These are phyloP conservation scores for Lasiosphaeria miniovina DNA, from an alignment of 495 filamentous ascomycete species.

Conservation along the genomic window DNA sequence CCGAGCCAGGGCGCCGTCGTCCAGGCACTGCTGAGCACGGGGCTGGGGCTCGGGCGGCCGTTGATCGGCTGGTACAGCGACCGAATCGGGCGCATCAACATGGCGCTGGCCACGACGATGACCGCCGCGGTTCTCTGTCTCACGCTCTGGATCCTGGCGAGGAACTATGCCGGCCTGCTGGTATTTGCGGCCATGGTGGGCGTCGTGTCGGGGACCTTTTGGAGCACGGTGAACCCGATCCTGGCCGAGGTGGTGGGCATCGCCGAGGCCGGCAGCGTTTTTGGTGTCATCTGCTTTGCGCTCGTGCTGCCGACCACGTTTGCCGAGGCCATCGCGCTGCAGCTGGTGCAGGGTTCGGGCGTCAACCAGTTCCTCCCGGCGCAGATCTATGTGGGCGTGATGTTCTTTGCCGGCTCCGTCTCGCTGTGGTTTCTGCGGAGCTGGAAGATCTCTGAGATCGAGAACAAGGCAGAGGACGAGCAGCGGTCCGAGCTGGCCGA, in stretches of 20 bases:
- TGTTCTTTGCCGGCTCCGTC: constrained; percentile 13
- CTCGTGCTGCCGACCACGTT: constrained; percentile 21
- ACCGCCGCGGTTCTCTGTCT: constrained; percentile 40
- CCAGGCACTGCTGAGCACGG: constrained; percentile 64
- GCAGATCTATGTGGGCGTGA: constrained; percentile 17
- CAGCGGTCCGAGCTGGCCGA: not conserved
- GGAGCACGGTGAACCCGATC: constrained; percentile 69
- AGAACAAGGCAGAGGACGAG: constrained; percentile 7
- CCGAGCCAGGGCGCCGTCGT: constrained; percentile 62
- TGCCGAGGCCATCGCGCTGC: constrained; percentile 17
- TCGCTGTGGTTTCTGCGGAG: constrained; percentile 12
- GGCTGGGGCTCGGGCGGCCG: constrained; percentile 61
- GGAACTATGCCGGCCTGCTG: constrained; percentile 60
- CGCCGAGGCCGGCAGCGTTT: constrained; percentile 20
- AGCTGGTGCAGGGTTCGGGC: constrained; percentile 15
- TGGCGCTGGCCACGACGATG: constrained; percentile 37
- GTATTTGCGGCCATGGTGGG: constrained; percentile 65
- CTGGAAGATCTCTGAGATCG: constrained; percentile 19
- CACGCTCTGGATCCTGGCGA: constrained; percentile 63
- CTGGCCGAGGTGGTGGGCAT: constrained; percentile 74
- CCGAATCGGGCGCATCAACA: constrained; percentile 59
- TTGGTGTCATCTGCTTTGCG: constrained; percentile 16
- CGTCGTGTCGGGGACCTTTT: constrained; percentile 66
- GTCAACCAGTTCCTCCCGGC: constrained; percentile 13
- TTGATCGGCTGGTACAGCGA: constrained; percentile 64